Evolutionary conservation across 352 stramenopile genomes (phyloP), one percentile per base, ranked within the genome.

Genomic region (Phytophthora fragariae): DNA sequence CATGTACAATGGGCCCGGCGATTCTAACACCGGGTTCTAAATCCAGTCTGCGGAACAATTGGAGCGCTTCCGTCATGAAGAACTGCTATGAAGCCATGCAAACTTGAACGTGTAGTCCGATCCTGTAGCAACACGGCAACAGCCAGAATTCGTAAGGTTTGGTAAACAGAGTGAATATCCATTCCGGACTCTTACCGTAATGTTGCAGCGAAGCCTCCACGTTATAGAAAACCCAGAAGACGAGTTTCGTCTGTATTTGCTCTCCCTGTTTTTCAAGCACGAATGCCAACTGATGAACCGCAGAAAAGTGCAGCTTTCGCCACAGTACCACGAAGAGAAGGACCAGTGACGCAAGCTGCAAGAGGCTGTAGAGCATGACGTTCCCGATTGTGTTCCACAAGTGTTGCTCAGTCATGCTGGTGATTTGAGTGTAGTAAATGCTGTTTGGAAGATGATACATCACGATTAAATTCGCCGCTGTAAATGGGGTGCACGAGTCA

Each of bases 21-120:
- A 29, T 29, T 31, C 27, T 31, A 31, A 31, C 27, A 31, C 2
- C 27, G 27, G 27, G 27, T 31, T 31, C 27, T 31, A 3, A 31
- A 31, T 7, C 27, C 3, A 41, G 15, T 15, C 12, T 41, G 9
- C 35, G 9, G 0, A 14, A 41, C 35, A 5, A 10, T 41, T 41
- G 35, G 9, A 41, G 12, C 5, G 2, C 35, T 41, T 41, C 35
- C 35, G 35, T 41, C n/a, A 19, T 72, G 50, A 15, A 83, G 52
- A 31, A 31, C 2, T 6, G 5, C 27, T 50, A 19, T 72, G 50
- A 15, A 83, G 52, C 73, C 76, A 83, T 4, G 56, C 47, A 44
- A 81, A 81, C n/a, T 69, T 49, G 41, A 83, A 83, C 0, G 65
- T 77, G 64, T 73, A 83, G 44, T 83, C 76, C 6, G 46, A 76